Conservation (phyloP, 176 grass and related monocot genomes). For the Aegilops bicornis region DNA sequence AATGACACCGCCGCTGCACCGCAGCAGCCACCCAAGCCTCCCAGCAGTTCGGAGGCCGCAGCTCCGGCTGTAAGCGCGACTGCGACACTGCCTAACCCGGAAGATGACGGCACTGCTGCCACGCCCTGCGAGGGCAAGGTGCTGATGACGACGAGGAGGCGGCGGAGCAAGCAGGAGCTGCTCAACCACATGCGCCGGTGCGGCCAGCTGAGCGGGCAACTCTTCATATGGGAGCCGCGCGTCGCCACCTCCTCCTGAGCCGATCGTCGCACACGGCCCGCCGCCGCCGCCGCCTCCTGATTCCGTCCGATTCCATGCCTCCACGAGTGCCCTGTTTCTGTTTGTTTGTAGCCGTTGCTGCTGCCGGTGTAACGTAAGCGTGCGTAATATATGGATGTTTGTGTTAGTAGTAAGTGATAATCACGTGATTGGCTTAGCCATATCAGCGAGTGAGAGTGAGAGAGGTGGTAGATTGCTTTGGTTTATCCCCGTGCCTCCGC, state of each 20-base stretch:
- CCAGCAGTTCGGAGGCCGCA: constrained; percentile 27
- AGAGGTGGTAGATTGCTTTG: constrained; percentile 8
- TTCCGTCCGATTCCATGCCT: constrained; percentile 14
- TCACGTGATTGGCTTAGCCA: constrained; percentile 42
- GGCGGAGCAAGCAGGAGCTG: constrained; percentile 69
- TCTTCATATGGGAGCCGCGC: constrained; percentile 82
- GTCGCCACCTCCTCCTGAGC: constrained; percentile 70
- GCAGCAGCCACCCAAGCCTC: neutral
- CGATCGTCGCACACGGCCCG: neutral
- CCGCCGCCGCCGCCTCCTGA: neutral
- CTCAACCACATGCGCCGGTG: constrained; percentile 70
- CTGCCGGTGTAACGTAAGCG: constrained; percentile 25
- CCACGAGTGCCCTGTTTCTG: constrained; percentile 18
- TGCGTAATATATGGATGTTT: constrained; percentile 28
- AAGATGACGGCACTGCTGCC: constrained; percentile 27
- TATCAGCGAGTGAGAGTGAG: neutral
- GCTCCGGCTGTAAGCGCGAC: constrained; percentile 30
- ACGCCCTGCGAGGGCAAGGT: constrained; percentile 61
- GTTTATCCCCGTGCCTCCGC: constrained; percentile 26
- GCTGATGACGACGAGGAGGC: constrained; percentile 68
- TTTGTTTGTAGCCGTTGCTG: constrained; percentile 16
- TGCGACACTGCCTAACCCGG: neutral
- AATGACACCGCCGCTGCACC: neutral
- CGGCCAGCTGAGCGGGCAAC: constrained; percentile 48
- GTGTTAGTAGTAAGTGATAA: constrained; percentile 34